Percentiles rank a stretch among this genome's conserved stretches.
Evolutionary conservation across 371 early-diverging fungal genomes (phyloP).

Genomic region (Mucor plumbeus): DNA sequence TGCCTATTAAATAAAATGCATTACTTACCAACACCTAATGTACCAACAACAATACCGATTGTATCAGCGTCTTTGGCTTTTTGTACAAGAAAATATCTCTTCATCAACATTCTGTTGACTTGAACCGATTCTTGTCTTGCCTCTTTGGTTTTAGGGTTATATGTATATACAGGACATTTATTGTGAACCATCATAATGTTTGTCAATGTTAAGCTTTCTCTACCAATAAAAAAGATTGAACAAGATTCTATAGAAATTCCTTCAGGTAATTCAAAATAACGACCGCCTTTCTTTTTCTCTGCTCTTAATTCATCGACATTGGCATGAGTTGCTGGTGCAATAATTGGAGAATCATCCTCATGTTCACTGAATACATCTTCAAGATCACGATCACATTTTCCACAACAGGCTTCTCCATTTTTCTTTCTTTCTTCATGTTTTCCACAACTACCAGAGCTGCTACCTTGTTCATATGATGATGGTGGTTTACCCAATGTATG

Average conservation of each 20-base stretch:
- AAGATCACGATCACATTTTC: constrained; percentile 15
- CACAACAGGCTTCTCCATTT: constrained; percentile 20
- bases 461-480: background rate
- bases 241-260: constrained; percentile 59
- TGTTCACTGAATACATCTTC: constrained; percentile 16
- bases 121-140: constrained; percentile 67
- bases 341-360: background rate
- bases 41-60: constrained; percentile 96
- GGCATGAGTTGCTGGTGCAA: constrained; percentile 18
- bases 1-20: background rate
- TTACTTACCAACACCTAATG: constrained; percentile 85
- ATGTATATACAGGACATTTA: constrained; percentile 66
- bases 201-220: constrained; percentile 81
- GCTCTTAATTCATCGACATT: constrained; percentile 19
- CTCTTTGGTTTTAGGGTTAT: constrained; percentile 62
- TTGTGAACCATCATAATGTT: constrained; percentile 86
- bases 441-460: background rate
- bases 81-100: constrained; percentile 82
- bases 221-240: constrained; percentile 83
- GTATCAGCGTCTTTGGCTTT: constrained; percentile 92
- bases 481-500: constrained; percentile 17
- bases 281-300: constrained; percentile 49
- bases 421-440: constrained; percentile 10
- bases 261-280: constrained; percentile 58
- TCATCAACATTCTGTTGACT: constrained; percentile 76